Evolutionary conservation across 139 green algal species (phyloP), one percentile per base, ranked within the genome.

Genomic region (Micractinium sp.): DNA sequence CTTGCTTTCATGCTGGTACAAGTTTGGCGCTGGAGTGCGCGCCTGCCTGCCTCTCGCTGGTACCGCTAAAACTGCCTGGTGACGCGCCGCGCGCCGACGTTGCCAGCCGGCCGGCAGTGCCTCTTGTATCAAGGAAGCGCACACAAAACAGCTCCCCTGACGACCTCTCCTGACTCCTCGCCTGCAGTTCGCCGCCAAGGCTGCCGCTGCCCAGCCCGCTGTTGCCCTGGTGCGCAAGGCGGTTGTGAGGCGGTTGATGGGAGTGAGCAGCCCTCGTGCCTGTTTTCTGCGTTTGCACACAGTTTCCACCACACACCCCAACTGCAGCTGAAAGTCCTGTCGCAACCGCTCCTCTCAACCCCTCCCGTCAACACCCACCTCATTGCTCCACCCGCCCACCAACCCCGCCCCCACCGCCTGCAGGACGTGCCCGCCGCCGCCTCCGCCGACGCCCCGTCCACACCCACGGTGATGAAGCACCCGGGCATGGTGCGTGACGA

Each of bases 401-500:
- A 25, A 47, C 29, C 19, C 36, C 20, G 19, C 38, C 19, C 19
- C 76, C 20, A 47, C 36, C 36, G 47, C 47, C 9, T 56, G 47
- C 47, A 56, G 47, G 47, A 56, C 47, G n/a, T n/a, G n/a, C 74
- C 20, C 19, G 14, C 2, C 35, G 74, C 33, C 35, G 19, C 76
- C 36, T 53, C 23, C 5, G 22, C 0, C 4, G 76, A 14, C 35
- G 36, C 36, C 4, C 38, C 20, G 18, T 33, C 39, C 19, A 33
- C 73, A 1, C n/a, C 73, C n/a, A 41, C 31, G n/a, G 56, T 73
- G 33, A 35, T 53, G 53, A 86, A 75, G 81, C 81, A 86, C 56
- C 81, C 81, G 0, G 56, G 81, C 33, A 86, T 86, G 81, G 81
- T 60, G 29, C 81, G 81, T 20, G 81, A 75, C n/a, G 81, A 33